Evolutionary conservation across 805 yeast species (phyloP).

Genomic region (Sugiyamaella boreocaroliniensis): DNA sequence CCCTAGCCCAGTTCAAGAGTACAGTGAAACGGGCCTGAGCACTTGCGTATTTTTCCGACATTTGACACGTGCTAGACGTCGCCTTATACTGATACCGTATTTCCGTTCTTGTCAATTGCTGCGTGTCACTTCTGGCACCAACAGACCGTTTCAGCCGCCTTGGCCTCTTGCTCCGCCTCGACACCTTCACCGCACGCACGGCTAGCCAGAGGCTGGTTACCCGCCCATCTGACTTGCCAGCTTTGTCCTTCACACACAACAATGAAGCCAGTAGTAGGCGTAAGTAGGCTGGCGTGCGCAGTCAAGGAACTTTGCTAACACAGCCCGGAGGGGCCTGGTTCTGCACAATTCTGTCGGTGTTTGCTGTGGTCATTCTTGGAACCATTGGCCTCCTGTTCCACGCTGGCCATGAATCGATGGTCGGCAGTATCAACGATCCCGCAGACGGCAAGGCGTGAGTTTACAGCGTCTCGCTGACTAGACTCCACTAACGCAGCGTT

Average conservation of each 20-base stretch:
- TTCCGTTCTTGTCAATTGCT: too few species aligned
- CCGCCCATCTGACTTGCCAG: neutral
- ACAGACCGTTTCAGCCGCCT: too few species aligned
- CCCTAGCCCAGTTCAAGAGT: too few species aligned
- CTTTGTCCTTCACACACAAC: neutral
- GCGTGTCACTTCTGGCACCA: too few species aligned
- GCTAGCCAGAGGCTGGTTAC: too few species aligned
- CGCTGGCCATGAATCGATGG: slow-evolving; percentile 78
- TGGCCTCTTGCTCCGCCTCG: too few species aligned
- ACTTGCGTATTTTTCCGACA: too few species aligned
- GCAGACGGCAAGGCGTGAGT: slow-evolving; percentile 78
- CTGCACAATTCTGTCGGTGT: slow-evolving; percentile 87
- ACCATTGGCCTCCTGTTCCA: slow-evolving; percentile 79
- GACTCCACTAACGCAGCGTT: slow-evolving; percentile 40
- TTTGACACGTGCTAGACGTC: too few species aligned
- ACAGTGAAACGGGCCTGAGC: too few species aligned
- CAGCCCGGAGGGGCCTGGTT: slow-evolving; percentile 87
- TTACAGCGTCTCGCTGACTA: neutral
- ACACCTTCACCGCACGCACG: too few species aligned
- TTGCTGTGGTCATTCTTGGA: slow-evolving; percentile 81
- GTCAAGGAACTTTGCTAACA: neutral
- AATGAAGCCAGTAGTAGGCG: slow-evolving; percentile 47
- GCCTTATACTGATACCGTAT: too few species aligned
- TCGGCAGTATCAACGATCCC: slow-evolving; percentile 88
- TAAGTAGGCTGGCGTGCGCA: slow-evolving; percentile 26